Conservation (phyloP, 2,329 filamentous ascomycete species). For the Biscogniauxia marginata region DNA sequence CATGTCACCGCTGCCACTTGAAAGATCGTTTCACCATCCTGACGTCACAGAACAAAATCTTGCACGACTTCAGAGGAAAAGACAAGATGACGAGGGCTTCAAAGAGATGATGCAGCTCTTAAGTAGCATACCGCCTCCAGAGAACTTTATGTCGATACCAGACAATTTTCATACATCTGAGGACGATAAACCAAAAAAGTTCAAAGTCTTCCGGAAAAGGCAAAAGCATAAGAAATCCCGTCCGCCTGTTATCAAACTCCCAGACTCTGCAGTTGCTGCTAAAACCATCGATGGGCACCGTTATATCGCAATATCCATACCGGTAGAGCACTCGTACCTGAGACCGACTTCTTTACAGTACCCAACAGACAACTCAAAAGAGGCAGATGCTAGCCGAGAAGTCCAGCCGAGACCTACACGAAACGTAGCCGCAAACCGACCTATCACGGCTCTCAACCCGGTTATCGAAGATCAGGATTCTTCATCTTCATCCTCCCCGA, state of each 20-base stretch:
- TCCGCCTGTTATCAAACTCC: slow-evolving; percentile 40
- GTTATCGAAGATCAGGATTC: slow-evolving; percentile 38
- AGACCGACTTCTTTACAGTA: slow-evolving; percentile 29
- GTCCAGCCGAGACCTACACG: slow-evolving; percentile 18
- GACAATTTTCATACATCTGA: slow-evolving; percentile 26
- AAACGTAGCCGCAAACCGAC: slow-evolving; percentile 11
- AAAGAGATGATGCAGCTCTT: slow-evolving; percentile 38
- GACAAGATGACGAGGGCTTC: slow-evolving; percentile 1
- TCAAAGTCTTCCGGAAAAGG: slow-evolving; percentile 41
- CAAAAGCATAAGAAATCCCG: slow-evolving; percentile 33
- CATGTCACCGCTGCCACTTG: slow-evolving; percentile 2
- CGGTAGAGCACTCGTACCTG: slow-evolving; percentile 48
- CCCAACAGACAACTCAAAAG: slow-evolving; percentile 16
- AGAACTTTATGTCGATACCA: slow-evolving; percentile 49
- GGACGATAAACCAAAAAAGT: slow-evolving; percentile 39
- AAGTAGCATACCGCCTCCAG: slow-evolving; percentile 46
- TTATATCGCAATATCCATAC: slow-evolving; percentile 62
- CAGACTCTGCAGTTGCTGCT: slow-evolving; percentile 55
- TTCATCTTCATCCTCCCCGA: slow-evolving; percentile 16
- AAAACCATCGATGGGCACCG: slow-evolving; percentile 52
- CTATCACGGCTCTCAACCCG: slow-evolving; percentile 34
- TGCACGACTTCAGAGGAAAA: slow-evolving; percentile 35
- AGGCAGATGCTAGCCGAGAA: slow-evolving; percentile 17
- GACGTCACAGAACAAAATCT: slow-evolving; percentile 13
- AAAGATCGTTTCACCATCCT: slow-evolving; percentile 12